Conservation (phyloP, 2,329 filamentous ascomycete genomes). For the Diaporthe citrichinensis region DNA sequence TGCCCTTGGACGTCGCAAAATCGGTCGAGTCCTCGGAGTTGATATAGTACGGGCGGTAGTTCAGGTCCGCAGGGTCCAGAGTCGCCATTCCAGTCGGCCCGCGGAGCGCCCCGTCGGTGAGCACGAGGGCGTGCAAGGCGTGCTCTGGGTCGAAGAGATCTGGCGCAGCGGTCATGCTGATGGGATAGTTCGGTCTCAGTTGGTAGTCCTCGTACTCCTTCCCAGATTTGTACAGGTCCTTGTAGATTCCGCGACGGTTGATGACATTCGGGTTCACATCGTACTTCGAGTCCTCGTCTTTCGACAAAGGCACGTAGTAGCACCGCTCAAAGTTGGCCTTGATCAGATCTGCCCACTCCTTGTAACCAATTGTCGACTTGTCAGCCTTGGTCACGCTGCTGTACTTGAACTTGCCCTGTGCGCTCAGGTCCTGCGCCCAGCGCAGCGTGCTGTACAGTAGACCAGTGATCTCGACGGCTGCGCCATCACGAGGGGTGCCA, state of each 20-base stretch:
- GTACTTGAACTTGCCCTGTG: conserved; percentile 79
- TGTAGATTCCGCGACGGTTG: conserved; percentile 97
- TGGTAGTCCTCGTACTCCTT: conserved; percentile 99
- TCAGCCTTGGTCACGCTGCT: conserved; percentile 78
- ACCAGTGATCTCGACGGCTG: conserved; percentile 94
- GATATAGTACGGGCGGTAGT: conserved; percentile 95
- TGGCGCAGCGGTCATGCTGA: conserved; percentile 94
- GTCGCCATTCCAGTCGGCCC: conserved; percentile 97
- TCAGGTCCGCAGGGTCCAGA: conserved; percentile 89
- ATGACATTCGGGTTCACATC: conserved; percentile 84
- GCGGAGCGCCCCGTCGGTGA: conserved; percentile 84
- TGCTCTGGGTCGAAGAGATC: conserved; percentile 85
- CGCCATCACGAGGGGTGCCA: conserved; percentile 96
- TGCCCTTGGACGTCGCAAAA: conserved; percentile 91
- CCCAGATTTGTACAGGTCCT: conserved; percentile 92
- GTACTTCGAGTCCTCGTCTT: conserved; percentile 80
- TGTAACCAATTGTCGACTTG: conserved; percentile 75
- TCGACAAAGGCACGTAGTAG: conserved; percentile 84
- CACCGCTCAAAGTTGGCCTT: conserved; percentile 91
- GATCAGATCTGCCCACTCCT: conserved; percentile 84
- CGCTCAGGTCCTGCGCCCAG: conserved; percentile 81
- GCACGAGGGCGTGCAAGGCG: conserved; percentile 82
- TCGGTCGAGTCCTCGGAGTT: conserved; percentile 94
- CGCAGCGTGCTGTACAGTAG: conserved; percentile 89
- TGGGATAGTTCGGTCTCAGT: conserved; percentile 91